Conservation (phyloP, 108 stramenopile species). For the Epipyxis sp. region DNA sequence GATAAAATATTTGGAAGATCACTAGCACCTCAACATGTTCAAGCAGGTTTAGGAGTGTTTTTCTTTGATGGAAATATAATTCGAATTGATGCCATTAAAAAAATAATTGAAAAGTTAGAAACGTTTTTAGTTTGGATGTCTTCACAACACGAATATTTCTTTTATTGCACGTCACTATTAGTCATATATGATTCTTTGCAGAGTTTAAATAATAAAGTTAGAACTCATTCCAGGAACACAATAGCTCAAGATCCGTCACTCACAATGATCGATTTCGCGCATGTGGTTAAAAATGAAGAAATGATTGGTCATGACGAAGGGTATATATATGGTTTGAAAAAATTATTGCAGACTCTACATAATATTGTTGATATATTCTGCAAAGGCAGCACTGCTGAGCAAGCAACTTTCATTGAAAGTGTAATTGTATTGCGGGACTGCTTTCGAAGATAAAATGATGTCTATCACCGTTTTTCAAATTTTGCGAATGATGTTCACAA, state of each 20-base stretch:
- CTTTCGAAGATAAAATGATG: too few species aligned
- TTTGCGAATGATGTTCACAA: too few species aligned
- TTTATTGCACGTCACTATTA: conserved; percentile 9
- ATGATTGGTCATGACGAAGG: not conserved
- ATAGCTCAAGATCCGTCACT: not conserved
- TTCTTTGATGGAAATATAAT: not conserved
- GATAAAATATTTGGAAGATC: conserved; percentile 10
- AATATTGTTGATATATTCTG: too few species aligned
- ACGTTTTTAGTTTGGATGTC: not conserved
- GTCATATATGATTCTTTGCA: not conserved
- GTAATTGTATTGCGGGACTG: too few species aligned
- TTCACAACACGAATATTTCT: not conserved
- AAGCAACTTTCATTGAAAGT: too few species aligned
- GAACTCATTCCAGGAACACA: not conserved
- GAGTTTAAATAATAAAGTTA: not conserved
- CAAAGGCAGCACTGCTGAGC: too few species aligned
- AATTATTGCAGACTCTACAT: too few species aligned
- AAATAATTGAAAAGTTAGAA: not conserved
- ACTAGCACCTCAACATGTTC: not conserved
- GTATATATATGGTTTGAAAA: not conserved
- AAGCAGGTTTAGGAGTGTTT: not conserved
- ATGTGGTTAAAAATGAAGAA: conserved; percentile 18
- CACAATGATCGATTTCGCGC: conserved; percentile 15
- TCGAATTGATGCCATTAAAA: not conserved
- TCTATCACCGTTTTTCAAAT: too few species aligned